These are phyloP conservation scores for Colletotrichum chrysophilum DNA, from an alignment of 2,329 filamentous ascomycete species.

Conservation along the genomic window DNA sequence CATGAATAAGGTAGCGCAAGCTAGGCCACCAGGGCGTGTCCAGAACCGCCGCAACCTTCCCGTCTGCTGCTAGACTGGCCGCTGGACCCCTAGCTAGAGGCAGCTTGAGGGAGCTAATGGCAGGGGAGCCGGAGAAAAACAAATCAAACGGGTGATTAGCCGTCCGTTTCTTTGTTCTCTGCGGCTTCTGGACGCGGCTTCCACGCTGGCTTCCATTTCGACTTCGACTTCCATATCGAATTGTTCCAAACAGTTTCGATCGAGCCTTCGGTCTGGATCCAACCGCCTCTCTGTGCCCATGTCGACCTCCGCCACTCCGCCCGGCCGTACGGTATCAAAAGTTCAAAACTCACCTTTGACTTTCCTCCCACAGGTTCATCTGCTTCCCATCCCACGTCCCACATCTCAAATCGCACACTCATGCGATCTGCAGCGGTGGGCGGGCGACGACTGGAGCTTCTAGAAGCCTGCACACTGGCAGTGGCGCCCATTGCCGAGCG, in stretches of 20 bases:
- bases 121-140: background rate
- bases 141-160: slow-evolving; percentile 2
- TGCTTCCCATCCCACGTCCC: background rate
- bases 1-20: slow-evolving; percentile 4
- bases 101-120: background rate
- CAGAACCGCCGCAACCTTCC: background rate
- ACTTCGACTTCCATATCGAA: background rate
- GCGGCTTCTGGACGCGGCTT: background rate
- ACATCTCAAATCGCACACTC: background rate
- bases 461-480: background rate
- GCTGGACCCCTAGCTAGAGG: background rate
- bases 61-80: background rate
- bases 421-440: background rate
- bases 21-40: background rate
- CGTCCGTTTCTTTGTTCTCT: slow-evolving; percentile 16
- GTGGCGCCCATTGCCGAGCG: background rate
- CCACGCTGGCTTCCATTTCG: slow-evolving; percentile 1
- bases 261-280: background rate
- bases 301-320: background rate
- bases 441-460: background rate
- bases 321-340: background rate
- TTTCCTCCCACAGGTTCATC: slow-evolving; percentile 9
- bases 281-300: background rate
- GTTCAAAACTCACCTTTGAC: background rate
- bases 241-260: background rate